These are phyloP conservation scores for Stylosanthes scabra DNA, from an alignment of 331 rosid genomes.

Conservation along the genomic window DNA sequence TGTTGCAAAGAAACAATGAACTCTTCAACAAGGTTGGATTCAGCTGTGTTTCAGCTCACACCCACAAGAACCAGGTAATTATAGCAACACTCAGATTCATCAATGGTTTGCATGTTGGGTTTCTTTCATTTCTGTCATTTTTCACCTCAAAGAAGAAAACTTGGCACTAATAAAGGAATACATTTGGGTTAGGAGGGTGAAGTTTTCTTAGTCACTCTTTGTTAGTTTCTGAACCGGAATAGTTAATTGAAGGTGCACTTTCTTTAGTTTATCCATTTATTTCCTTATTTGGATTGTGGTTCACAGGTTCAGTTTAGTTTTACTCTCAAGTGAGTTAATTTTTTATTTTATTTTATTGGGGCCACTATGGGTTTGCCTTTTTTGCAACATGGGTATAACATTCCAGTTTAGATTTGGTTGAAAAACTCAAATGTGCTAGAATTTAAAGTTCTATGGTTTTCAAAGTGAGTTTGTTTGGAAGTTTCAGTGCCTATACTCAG, in stretches of 20 bases:
- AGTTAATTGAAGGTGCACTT: slow-evolving; percentile 24
- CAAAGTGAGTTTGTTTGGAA: slow-evolving; percentile 3
- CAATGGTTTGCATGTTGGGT: slow-evolving; percentile 25
- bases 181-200: background rate
- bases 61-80: slow-evolving; percentile 93
- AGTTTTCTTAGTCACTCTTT: background rate
- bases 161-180: background rate
- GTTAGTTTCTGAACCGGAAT: background rate
- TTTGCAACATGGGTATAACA: slow-evolving; percentile 3
- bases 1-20: slow-evolving; percentile 59
- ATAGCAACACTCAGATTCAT: slow-evolving; percentile 12
- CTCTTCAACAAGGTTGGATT: slow-evolving; percentile 79
- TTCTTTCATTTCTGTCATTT: slow-evolving; percentile 20
- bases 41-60: slow-evolving; percentile 91
- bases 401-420: slow-evolving; percentile 24
- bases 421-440: slow-evolving; percentile 11
- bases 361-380: slow-evolving; percentile 3
- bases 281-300: slow-evolving; percentile 16
- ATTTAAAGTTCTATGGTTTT: slow-evolving; percentile 32
- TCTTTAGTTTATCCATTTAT: slow-evolving; percentile 25
- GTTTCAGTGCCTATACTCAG: background rate
- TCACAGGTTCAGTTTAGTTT: slow-evolving; percentile 1
- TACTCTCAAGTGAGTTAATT: slow-evolving; percentile 17
- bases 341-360: background rate
- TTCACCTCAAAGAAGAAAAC: background rate